phyloP scores from a whole-genome alignment of 2,329 filamentous ascomycete genomes.

The Plenodomus lindquistii region DNA sequence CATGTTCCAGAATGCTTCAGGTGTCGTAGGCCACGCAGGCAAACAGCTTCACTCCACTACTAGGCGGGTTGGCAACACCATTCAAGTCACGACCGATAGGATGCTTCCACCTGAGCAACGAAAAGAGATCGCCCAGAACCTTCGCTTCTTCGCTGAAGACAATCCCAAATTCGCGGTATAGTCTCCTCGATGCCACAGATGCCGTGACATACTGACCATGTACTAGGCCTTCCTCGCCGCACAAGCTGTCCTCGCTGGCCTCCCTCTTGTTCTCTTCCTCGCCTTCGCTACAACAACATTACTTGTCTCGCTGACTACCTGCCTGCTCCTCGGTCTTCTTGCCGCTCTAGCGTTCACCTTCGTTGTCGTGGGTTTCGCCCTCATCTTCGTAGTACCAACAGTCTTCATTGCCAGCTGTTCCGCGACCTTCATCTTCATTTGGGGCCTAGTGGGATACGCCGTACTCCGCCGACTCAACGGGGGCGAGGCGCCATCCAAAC shows the following conservation, averaged over 20 bases:
- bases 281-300: constrained; percentile 67
- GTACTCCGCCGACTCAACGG: constrained; percentile 40
- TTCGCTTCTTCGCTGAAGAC: constrained; percentile 60
- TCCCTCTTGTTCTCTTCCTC: constrained; percentile 71
- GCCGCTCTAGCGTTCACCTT: constrained; percentile 64
- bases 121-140: constrained; percentile 58
- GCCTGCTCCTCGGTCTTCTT: constrained; percentile 58
- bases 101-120: constrained; percentile 65
- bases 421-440: constrained; percentile 65
- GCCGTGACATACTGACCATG: background rate
- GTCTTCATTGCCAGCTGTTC: constrained; percentile 67
- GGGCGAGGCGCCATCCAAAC: constrained; percentile 24
- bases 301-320: constrained; percentile 64
- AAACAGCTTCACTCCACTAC: constrained; percentile 17
- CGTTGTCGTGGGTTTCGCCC: constrained; percentile 68
- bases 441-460: constrained; percentile 62
- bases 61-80: constrained; percentile 22
- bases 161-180: constrained; percentile 73
- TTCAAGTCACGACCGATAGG: constrained; percentile 50
- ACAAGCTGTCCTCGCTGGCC: constrained; percentile 66
- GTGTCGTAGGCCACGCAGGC: constrained; percentile 26
- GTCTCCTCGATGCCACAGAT: background rate
- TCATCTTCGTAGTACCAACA: constrained; percentile 69
- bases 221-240: constrained; percentile 67
- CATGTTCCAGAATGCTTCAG: constrained; percentile 29